phyloP scores from a whole-genome alignment of 306 rosid genomes.

The Rosa persica region DNA sequence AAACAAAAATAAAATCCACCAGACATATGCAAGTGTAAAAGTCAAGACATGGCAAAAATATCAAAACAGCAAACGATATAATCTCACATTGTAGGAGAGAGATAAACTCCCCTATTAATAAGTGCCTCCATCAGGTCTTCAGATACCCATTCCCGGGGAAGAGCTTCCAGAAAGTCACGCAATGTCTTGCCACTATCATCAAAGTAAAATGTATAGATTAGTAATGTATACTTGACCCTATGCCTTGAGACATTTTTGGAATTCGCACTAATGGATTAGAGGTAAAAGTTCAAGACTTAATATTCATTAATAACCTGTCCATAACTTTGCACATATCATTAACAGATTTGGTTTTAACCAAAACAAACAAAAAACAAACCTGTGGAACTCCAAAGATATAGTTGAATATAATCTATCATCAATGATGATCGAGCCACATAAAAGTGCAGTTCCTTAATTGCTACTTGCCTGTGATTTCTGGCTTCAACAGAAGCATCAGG shows the following conservation, averaged over 20 bases:
- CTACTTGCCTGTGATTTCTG: conserved; percentile 86
- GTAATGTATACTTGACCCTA: conserved; percentile 6
- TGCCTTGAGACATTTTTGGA: conserved; percentile 10
- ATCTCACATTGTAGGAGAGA: conserved; percentile 72
- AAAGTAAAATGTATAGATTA: conserved; percentile 29
- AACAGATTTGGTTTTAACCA: background rate
- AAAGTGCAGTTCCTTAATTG: conserved; percentile 10
- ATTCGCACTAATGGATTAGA: conserved; percentile 2
- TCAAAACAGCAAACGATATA: conserved; percentile 21
- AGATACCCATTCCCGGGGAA: conserved; percentile 93
- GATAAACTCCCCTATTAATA: conserved; percentile 61
- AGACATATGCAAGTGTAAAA: background rate
- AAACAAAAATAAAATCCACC: background rate
- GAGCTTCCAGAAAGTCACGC: conserved; percentile 85
- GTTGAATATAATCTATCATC: conserved; percentile 15
- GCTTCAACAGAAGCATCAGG: conserved; percentile 85
- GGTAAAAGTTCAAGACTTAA: conserved; percentile 10
- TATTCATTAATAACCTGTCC: background rate
- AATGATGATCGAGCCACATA: conserved; percentile 16
- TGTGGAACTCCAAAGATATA: conserved; percentile 7
- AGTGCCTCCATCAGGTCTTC: conserved; percentile 98
- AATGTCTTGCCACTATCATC: conserved; percentile 82
- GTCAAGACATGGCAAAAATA: conserved; percentile 25
- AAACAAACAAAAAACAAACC: background rate
- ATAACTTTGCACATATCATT: background rate